These are phyloP conservation scores for Epichloe bromicola DNA, from an alignment of 2,329 filamentous ascomycete genomes.

Conservation along the genomic window DNA sequence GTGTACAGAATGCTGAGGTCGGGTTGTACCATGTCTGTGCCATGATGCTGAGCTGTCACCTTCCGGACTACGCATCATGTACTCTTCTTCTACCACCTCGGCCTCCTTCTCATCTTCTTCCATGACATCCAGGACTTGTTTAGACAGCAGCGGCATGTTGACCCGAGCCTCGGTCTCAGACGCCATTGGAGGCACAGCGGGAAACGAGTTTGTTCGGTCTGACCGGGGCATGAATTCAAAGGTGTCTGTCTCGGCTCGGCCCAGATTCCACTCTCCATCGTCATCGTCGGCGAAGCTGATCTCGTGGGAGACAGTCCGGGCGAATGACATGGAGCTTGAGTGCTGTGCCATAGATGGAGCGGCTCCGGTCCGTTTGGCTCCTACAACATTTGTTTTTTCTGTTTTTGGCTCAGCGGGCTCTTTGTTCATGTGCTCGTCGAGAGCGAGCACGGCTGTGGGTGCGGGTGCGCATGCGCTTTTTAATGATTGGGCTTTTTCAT, in stretches of 20 bases:
- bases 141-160: slow-evolving; percentile 31
- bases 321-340: slow-evolving; percentile 48
- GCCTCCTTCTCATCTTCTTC: slow-evolving; percentile 37
- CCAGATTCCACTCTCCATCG: slow-evolving; percentile 43
- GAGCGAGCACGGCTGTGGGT: background rate
- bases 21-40: slow-evolving; percentile 6
- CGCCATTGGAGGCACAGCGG: slow-evolving; percentile 34
- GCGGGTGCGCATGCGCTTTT: too few species aligned
- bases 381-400: background rate
- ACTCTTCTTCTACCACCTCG: slow-evolving; percentile 27
- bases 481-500: background rate
- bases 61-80: slow-evolving; percentile 10
- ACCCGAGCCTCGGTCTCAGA: slow-evolving; percentile 14
- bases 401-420: background rate
- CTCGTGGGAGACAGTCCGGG: slow-evolving; percentile 50
- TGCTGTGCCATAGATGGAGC: slow-evolving; percentile 32
- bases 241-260: slow-evolving; percentile 39
- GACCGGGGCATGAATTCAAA: slow-evolving; percentile 48
- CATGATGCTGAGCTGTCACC: slow-evolving; percentile 5
- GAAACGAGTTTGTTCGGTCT: slow-evolving; percentile 51
- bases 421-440: background rate
- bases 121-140: slow-evolving; percentile 40
- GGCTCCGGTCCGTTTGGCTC: background rate
- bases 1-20: slow-evolving; percentile 14
- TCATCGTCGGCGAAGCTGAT: slow-evolving; percentile 47